Evolutionary conservation across 306 rosid genomes (phyloP).

Genomic region (Phaseolus lunatus): DNA sequence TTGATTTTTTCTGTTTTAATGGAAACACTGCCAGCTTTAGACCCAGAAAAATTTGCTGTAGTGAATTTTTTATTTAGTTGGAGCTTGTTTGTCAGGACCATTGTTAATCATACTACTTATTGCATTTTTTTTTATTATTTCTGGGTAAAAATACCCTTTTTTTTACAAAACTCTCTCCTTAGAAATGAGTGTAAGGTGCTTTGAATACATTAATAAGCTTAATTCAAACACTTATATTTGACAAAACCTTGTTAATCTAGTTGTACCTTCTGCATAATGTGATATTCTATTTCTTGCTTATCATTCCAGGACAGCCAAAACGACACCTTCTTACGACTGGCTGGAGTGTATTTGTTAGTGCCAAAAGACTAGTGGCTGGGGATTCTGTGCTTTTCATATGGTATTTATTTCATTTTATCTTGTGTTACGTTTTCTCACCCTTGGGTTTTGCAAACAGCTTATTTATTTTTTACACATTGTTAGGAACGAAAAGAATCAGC

Average conservation of each 20-base stretch:
- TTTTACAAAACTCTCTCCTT: not conserved
- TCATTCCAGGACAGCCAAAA: conserved; percentile 86
- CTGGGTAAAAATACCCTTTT: not conserved
- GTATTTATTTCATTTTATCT: conserved; percentile 48
- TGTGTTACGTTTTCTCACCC: conserved; percentile 16
- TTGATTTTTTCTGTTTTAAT: too few relatives aligned
- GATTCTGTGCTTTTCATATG: conserved; percentile 94
- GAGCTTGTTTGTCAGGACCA: not conserved
- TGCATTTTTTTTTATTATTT: not conserved
- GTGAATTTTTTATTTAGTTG: not conserved
- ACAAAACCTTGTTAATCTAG: not conserved
- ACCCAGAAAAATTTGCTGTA: too few relatives aligned
- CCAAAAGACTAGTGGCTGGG: conserved; percentile 91
- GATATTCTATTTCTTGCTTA: conserved; percentile 43
- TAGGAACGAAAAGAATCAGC: conserved; percentile 94
- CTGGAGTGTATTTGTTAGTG: conserved; percentile 95
- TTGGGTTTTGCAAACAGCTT: conserved; percentile 34
- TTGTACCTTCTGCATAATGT: conserved; percentile 18
- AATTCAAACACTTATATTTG: not conserved
- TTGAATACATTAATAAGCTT: not conserved
- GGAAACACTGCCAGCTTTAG: too few relatives aligned
- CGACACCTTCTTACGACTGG: conserved; percentile 96
- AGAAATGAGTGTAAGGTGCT: not conserved
- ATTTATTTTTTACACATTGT: conserved; percentile 7
- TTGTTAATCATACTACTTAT: not conserved